Conservation (phyloP, 2,329 filamentous ascomycete genomes). For the Monosporascus sp. region DNA sequence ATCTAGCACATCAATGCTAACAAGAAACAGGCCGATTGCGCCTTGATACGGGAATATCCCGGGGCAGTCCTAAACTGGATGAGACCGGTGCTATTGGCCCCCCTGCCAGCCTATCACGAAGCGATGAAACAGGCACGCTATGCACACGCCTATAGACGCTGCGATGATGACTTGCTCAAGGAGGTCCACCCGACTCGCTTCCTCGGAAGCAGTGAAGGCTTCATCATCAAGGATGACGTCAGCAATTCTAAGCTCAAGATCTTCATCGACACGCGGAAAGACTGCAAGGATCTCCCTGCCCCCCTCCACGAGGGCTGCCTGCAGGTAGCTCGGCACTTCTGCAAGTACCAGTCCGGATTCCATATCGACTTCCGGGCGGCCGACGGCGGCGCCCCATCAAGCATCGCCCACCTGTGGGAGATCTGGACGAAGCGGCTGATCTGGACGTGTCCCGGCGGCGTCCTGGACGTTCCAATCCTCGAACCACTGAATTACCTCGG, state of each 20-base stretch:
- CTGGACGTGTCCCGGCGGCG: neutral
- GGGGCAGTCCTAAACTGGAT: no score
- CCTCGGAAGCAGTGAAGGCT: conserved; percentile 5
- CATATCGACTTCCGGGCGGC: conserved; percentile 8
- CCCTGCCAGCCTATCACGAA: neutral
- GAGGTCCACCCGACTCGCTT: conserved; percentile 1
- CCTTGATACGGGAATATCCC: no score
- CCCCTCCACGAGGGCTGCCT: conserved; percentile 16
- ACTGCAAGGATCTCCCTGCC: conserved; percentile 6
- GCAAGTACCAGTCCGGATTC: conserved; percentile 7
- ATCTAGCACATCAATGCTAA: no score
- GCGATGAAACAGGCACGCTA: no score
- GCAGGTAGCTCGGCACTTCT: conserved; percentile 11
- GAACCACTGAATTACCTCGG: conserved; percentile 10
- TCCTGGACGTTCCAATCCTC: conserved; percentile 5
- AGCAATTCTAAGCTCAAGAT: neutral
- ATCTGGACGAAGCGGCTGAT: conserved; percentile 19
- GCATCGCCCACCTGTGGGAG: conserved; percentile 18
- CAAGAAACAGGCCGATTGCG: no score
- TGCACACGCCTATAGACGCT: neutral
- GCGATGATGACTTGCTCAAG: conserved; percentile 1
- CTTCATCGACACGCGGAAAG: conserved; percentile 8
- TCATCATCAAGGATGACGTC: neutral
- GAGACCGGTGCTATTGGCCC: no score
- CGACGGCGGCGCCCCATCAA: conserved; percentile 9